phyloP scores from a whole-genome alignment of 495 filamentous ascomycete genomes.

The Cairneyella variabilis region DNA sequence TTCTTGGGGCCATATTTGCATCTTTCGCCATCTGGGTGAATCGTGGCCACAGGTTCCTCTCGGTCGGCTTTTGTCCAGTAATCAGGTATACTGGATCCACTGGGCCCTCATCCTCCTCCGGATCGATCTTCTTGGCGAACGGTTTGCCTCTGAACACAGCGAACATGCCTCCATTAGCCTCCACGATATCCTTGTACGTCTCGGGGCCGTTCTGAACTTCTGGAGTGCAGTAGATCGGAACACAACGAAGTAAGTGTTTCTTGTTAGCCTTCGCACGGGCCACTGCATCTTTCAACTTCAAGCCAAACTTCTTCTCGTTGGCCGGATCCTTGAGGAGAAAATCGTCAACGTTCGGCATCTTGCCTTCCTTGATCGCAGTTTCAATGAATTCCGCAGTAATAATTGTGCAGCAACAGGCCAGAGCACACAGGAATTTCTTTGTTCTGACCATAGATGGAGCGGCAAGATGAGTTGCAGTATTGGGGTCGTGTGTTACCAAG shows the following conservation, averaged over 20 bases:
- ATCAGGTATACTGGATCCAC: constrained; percentile 76
- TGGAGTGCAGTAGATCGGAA: constrained; percentile 76
- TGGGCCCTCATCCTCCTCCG: constrained; percentile 53
- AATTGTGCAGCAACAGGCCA: constrained; percentile 73
- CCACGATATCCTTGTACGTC: constrained; percentile 76
- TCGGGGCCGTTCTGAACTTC: constrained; percentile 75
- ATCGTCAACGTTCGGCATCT: constrained; percentile 54
- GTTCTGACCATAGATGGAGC: constrained; percentile 85
- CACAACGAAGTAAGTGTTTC: constrained; percentile 64
- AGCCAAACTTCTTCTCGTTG: constrained; percentile 63
- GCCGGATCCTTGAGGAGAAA: constrained; percentile 66
- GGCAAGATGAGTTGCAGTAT: constrained; percentile 78
- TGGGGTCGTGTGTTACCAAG: constrained; percentile 66
- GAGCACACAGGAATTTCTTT: constrained; percentile 83
- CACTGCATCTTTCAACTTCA: constrained; percentile 63
- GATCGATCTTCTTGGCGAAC: constrained; percentile 49
- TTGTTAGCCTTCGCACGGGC: constrained; percentile 69
- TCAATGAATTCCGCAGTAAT: constrained; percentile 77
- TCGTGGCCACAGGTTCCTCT: constrained; percentile 71
- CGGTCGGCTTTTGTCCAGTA: constrained; percentile 56
- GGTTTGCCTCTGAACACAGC: constrained; percentile 65
- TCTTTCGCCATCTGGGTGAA: constrained; percentile 74
- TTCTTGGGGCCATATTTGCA: constrained; percentile 65
- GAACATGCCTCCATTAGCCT: constrained; percentile 83
- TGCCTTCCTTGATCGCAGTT: constrained; percentile 56